Percentiles rank a stretch among this genome's conserved stretches.
Evolutionary conservation across 176 grass and related monocot species (phyloP).

Genomic region (Tillandsia leiboldiana): DNA sequence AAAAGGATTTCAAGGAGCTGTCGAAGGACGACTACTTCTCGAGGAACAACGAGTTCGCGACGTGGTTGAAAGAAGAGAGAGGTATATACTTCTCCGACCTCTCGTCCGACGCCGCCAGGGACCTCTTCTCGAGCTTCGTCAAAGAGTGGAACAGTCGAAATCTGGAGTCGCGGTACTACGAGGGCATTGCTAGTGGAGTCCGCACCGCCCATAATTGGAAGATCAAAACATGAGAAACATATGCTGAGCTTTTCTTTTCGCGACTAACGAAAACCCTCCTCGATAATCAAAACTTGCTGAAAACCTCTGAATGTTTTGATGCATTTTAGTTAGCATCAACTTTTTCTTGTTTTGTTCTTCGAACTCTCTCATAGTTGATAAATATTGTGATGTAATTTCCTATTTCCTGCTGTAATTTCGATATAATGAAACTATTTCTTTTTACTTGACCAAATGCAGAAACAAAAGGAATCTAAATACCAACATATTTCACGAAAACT

Average conservation of each 20-base stretch:
- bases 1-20: conserved; percentile 67
- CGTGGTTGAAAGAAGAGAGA: conserved; percentile 83
- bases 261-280: no score
- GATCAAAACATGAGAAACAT: conserved; percentile 49
- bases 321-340: no score
- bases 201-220: conserved; percentile 84
- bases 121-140: conserved; percentile 64
- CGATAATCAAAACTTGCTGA: no score
- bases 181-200: conserved; percentile 60
- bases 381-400: no score
- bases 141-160: conserved; percentile 80
- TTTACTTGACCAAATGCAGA: no score
- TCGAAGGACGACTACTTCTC: conserved; percentile 93
- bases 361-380: no score
- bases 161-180: conserved; percentile 49
- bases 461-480: no score
- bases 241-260: background rate
- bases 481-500: no score
- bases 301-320: no score
- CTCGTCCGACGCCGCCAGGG: conserved; percentile 61
- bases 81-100: conserved; percentile 85
- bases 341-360: no score
- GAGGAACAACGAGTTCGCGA: conserved; percentile 87
- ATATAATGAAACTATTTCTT: no score
- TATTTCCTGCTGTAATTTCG: no score